Conservation (phyloP, 108 stramenopile species). For the Pseudonitzschia pungens region DNA sequence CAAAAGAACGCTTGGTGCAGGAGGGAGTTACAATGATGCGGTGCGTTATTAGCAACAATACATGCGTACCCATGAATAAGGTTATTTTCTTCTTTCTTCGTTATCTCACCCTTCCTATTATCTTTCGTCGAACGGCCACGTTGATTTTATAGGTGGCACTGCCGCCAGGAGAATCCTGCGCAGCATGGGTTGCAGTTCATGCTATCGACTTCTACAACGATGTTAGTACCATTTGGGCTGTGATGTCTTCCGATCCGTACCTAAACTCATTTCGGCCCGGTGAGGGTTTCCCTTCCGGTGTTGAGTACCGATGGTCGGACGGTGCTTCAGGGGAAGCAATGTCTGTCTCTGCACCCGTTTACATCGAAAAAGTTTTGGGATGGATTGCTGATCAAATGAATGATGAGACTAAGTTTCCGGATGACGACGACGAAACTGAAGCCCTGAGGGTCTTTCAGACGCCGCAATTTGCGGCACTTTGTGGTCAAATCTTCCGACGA, state of each 20-base stretch:
- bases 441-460: constrained; percentile 84
- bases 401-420: constrained; percentile 87
- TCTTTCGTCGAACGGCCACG: constrained; percentile 8
- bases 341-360: constrained; percentile 80
- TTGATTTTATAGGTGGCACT: constrained; percentile 54
- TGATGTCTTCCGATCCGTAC: constrained; percentile 88
- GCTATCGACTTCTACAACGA: constrained; percentile 93
- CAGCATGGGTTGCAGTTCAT: constrained; percentile 91
- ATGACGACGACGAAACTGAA: constrained; percentile 87
- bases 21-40: constrained; percentile 84
- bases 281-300: constrained; percentile 88
- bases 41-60: constrained; percentile 44
- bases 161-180: constrained; percentile 88
- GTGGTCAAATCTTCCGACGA: constrained; percentile 85
- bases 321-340: constrained; percentile 57
- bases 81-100: background rate
- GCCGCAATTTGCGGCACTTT: constrained; percentile 84
- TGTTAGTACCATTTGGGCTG: constrained; percentile 87
- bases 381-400: constrained; percentile 92
- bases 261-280: constrained; percentile 83
- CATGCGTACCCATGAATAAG: background rate
- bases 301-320: constrained; percentile 87
- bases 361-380: constrained; percentile 83
- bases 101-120: background rate
- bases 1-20: constrained; percentile 86